These are phyloP conservation scores for Rosellinia necatrix DNA, from an alignment of 2,329 filamentous ascomycete species.

Conservation along the genomic window DNA sequence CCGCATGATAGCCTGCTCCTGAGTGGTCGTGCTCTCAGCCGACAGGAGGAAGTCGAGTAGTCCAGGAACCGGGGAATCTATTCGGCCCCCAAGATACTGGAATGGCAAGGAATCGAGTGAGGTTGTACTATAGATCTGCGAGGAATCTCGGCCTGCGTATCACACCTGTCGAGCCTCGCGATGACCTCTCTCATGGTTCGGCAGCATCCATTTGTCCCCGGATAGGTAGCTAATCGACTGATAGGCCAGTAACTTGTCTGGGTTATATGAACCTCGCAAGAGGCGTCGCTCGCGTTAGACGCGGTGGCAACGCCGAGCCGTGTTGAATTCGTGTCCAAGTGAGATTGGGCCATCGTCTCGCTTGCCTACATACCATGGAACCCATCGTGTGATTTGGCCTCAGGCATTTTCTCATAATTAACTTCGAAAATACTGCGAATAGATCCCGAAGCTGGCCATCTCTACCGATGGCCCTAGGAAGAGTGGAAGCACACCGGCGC, in stretches of 20 bases:
- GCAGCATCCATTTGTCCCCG: slow-evolving; percentile 14
- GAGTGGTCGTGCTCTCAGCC: slow-evolving; percentile 26
- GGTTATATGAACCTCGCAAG: slow-evolving; percentile 13
- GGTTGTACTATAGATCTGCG: slow-evolving; percentile 23
- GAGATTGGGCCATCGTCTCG: slow-evolving; percentile 25
- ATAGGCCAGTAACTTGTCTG: slow-evolving; percentile 20
- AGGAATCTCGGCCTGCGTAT: slow-evolving; percentile 19
- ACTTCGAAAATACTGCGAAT: slow-evolving; percentile 6
- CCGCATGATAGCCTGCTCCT: slow-evolving; percentile 24
- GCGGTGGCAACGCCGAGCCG: slow-evolving; percentile 13
- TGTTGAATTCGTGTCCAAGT: slow-evolving; percentile 18
- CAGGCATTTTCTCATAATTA: not conserved
- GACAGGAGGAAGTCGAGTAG: slow-evolving; percentile 12
- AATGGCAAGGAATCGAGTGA: slow-evolving; percentile 7
- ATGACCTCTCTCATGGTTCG: slow-evolving; percentile 25
- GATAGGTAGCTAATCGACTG: slow-evolving; percentile 11
- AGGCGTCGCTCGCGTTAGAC: slow-evolving; percentile 20
- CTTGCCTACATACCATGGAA: slow-evolving; percentile 29
- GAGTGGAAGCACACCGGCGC: slow-evolving; percentile 11
- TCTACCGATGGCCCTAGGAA: not conserved
- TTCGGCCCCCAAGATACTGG: slow-evolving; percentile 8
- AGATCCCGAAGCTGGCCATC: not conserved
- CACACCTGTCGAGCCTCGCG: slow-evolving; percentile 20
- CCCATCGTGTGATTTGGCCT: slow-evolving; percentile 22
- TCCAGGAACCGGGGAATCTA: slow-evolving; percentile 14